phyloP scores from a whole-genome alignment of 2,329 filamentous ascomycete genomes.

The Sclerotinia spermophila region DNA sequence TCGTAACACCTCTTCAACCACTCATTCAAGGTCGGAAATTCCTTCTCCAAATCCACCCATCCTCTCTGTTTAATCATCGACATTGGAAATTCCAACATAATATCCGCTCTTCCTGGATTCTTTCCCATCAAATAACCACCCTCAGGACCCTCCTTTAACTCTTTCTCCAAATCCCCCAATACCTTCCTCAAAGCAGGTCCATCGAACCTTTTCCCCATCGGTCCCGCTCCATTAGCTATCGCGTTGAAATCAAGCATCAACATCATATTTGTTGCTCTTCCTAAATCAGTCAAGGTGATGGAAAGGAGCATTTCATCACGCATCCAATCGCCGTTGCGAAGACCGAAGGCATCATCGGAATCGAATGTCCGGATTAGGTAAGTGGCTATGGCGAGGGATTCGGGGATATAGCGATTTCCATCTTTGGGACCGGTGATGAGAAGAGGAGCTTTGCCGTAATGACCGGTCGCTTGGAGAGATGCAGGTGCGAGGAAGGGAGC shows the following conservation, averaged over 20 bases:
- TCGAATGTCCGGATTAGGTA: slow-evolving; percentile 39
- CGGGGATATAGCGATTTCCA: slow-evolving; percentile 30
- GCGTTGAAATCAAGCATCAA: slow-evolving; percentile 29
- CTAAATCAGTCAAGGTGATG: slow-evolving; percentile 28
- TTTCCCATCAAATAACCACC: slow-evolving; percentile 33
- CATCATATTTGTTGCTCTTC: slow-evolving; percentile 21
- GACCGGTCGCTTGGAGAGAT: slow-evolving; percentile 68
- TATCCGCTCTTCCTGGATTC: slow-evolving; percentile 36
- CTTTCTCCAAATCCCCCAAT: slow-evolving; percentile 25
- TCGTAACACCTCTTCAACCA: slow-evolving; percentile 36
- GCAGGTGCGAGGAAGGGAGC: slow-evolving; percentile 56
- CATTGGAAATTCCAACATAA: slow-evolving; percentile 36
- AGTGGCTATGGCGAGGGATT: slow-evolving; percentile 35
- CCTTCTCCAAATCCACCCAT: slow-evolving; percentile 33
- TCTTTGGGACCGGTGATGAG: slow-evolving; percentile 43
- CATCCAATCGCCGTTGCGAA: slow-evolving; percentile 33
- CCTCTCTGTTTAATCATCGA: slow-evolving; percentile 32
- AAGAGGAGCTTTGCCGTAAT: slow-evolving; percentile 79
- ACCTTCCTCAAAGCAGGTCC: slow-evolving; percentile 22
- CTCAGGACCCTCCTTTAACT: slow-evolving; percentile 25
- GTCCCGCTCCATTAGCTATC: slow-evolving; percentile 18
- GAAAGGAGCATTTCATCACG: slow-evolving; percentile 35
- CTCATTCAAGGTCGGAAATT: slow-evolving; percentile 35
- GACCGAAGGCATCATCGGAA: slow-evolving; percentile 31
- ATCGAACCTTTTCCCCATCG: slow-evolving; percentile 15